Evolutionary conservation across 2,329 filamentous ascomycete species (phyloP), one percentile per base, ranked within the genome.

Genomic region (Kalaharituber pfeilii): DNA sequence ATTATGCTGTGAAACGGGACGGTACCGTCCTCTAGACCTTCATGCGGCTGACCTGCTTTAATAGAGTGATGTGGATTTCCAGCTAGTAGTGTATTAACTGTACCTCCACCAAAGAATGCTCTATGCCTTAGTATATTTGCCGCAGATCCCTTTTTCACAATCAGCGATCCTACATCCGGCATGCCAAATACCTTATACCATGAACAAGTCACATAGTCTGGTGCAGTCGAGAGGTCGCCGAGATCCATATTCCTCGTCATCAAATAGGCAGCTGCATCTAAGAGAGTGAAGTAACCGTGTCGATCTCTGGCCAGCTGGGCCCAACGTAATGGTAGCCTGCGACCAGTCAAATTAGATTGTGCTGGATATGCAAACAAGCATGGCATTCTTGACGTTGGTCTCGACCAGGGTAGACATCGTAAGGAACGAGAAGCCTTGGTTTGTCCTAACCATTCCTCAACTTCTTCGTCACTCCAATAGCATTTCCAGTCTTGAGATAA

Each of bases 181-280:
- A 79, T 81, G 0, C 79, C 79, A 60, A 82, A 82, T 59, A 81
- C 79, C 65, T 82, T 82, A 67, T 81, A 81, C 55, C 81, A 73
- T 9, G 75, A 79, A 15, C 81, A 66, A 49, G 74, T 75, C 5
- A 74, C 73, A 59, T 81, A 81, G 64, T 82, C 79, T 0, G 78
- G 79, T 1, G 76, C 74, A 6, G 65, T 67, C 6, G 70, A 68
- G 2, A 69, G 65, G 51, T 79, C 70, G 27, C 69, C 70, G 42
- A 83, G 64, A 53, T 75, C 70, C 51, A 84, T 68, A 6, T 73
- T 73, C 42, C 70, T 73, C 3, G 79, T 82, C 62, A 78, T 79
- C n/a, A 77, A 76, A 30, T 80, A 70, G 9, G 80, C 79, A 1
- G 80, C 79, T 2, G 77, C 78, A 60, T 84, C 81, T 22, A 77